phyloP scores from a whole-genome alignment of 257 asterid species.

The Ilex aquifolium region DNA sequence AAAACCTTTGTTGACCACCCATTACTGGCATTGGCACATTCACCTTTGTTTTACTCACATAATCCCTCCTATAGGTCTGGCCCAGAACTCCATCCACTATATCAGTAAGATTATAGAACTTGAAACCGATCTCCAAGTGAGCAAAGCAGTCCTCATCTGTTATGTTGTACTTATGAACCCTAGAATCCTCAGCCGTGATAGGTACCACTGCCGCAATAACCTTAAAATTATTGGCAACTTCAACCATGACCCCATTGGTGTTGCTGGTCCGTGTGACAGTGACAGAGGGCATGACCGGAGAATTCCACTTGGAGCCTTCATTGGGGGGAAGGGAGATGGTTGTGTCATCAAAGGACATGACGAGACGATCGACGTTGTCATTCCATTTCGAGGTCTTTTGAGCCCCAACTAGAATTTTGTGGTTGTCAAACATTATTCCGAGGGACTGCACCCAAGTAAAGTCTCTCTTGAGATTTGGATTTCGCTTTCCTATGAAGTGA shows the following conservation, averaged over 20 bases:
- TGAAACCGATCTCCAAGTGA: conserved; percentile 13
- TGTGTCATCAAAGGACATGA: conserved; percentile 8
- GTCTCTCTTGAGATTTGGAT: conserved; percentile 15
- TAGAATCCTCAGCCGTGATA: conserved; percentile 7
- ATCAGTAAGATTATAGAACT: conserved; percentile 10
- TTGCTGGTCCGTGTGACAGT: not conserved
- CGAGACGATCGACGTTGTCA: conserved; percentile 8
- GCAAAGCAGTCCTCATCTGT: conserved; percentile 13
- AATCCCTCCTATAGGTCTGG: conserved; percentile 14
- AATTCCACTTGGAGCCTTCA: conserved; percentile 13
- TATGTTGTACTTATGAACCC: conserved; percentile 8
- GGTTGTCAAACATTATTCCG: conserved; percentile 15
- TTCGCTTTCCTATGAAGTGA: conserved; percentile 22
- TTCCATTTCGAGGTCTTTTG: conserved; percentile 13
- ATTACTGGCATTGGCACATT: not conserved
- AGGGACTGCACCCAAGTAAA: conserved; percentile 20
- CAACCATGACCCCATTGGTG: conserved; percentile 2
- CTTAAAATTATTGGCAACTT: conserved; percentile 3
- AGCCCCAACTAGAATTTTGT: conserved; percentile 10
- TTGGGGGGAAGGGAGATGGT: conserved; percentile 8
- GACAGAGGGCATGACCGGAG: not conserved
- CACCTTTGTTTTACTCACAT: conserved; percentile 8
- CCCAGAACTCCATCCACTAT: conserved; percentile 14
- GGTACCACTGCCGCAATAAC: conserved; percentile 6
- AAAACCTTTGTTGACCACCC: not conserved